Evolutionary conservation across 768 basidiomycete genomes (phyloP), one percentile per base, ranked within the genome.

Genomic region (Amanita phalloides): DNA sequence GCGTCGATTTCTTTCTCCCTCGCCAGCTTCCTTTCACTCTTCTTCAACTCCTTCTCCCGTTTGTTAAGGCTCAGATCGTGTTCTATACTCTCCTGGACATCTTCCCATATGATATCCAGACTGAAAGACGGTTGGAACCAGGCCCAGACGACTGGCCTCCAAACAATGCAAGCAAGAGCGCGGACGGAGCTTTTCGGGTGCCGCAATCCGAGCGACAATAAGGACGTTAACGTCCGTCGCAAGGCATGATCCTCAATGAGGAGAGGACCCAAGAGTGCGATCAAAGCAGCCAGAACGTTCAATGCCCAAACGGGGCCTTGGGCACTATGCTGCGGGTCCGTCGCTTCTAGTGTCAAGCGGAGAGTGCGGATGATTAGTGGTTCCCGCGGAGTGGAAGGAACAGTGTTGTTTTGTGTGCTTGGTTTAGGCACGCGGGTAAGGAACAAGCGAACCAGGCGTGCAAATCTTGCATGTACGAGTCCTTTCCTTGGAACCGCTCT

Each of bases 281-380:
- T 71, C 48, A 90, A 66, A 54, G 73, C 72, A 0, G 82, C 79
- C 1, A 89, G 66, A 30, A 88, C 82, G 54, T 75, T 76, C 49
- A 87, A 68, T 4, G 76, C 82, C 89, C 89, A 90, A 1, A 84
- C 80, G 7, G 89, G 86, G 1, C 86, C 86, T 58, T 88, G 82
- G 1, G 86, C 84, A 6, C 76, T 75, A 54, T 82, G 75, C 5
- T 65, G 62, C 2, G 81, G 81, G 5, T 84, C 81, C 3, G 68
- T 63, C 1, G 75, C 70, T 13, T 64, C 64, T 43, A 90, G 66
- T 1, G 82, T 84, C 0, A 78, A 78, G 25, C 84, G 78, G 4
- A 90, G 71, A 1, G 84, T 84, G 46, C 82, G 79, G 35, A 82
- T 62, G 53, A 89, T 82, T 3, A 66, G 33, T 1, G 81, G 64